phyloP scores from a whole-genome alignment of 1,139 yeast genomes.

The Candida anutae region DNA sequence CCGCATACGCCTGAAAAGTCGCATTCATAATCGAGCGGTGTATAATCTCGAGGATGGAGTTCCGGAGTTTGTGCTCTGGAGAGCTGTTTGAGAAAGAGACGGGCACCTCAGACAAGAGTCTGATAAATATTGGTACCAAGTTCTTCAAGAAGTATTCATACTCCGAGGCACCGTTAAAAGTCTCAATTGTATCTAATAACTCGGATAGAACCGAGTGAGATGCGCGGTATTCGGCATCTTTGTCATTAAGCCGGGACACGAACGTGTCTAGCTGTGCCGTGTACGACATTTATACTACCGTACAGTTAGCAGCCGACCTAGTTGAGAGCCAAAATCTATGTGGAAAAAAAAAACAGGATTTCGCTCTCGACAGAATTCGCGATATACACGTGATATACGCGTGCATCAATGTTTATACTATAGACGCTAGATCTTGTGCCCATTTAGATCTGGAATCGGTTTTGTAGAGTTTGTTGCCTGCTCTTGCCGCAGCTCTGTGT shows the following conservation, averaged over 20 bases:
- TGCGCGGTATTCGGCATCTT: constrained; percentile 44
- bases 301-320: not conserved
- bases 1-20: constrained; percentile 65
- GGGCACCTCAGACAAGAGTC: constrained; percentile 59
- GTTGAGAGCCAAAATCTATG: constrained; percentile 1
- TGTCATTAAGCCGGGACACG: constrained; percentile 50
- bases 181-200: constrained; percentile 76
- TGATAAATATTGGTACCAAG: constrained; percentile 55
- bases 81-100: constrained; percentile 59
- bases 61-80: constrained; percentile 68
- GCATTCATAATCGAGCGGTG: constrained; percentile 83
- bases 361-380: constrained; percentile 4
- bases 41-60: constrained; percentile 68
- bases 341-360: constrained; percentile 15
- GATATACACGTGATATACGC: constrained; percentile 5
- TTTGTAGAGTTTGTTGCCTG: no score
- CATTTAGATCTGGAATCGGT: not conserved
- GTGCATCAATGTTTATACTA: no score
- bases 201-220: constrained; percentile 70
- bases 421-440: no score
- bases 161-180: constrained; percentile 72
- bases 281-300: constrained; percentile 15
- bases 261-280: constrained; percentile 50
- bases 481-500: no score
- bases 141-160: constrained; percentile 62